Evolutionary conservation across 495 filamentous ascomycete genomes (phyloP).

Genomic region (Trichodelitschia bisporula): DNA sequence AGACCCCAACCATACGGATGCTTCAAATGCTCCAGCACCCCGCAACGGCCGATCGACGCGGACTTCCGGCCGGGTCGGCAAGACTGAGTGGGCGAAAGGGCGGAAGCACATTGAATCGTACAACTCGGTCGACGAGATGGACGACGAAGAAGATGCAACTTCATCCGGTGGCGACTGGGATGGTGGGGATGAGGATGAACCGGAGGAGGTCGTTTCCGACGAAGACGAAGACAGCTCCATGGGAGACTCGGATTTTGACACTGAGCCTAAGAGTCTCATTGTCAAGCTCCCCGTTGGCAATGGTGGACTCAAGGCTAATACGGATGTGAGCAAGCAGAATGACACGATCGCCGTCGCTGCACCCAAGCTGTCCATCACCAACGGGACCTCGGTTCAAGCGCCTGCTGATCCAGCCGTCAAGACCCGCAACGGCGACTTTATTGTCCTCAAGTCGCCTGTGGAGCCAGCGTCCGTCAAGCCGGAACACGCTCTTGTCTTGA

Average conservation of each 20-base stretch:
- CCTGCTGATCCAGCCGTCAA: too few relatives aligned
- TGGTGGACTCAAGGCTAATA: too few relatives aligned
- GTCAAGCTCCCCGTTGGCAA: too few relatives aligned
- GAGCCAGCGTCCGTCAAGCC: too few relatives aligned
- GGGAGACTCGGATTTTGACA: slow-evolving; percentile 4
- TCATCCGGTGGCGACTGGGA: slow-evolving; percentile 36
- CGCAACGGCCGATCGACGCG: slow-evolving; percentile 12
- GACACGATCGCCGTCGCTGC: too few relatives aligned
- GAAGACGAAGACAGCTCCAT: slow-evolving; percentile 4
- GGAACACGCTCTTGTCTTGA: too few relatives aligned
- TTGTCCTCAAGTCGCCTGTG: too few relatives aligned
- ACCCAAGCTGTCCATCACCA: too few relatives aligned
- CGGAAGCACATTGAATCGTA: slow-evolving; percentile 21
- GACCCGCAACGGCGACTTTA: too few relatives aligned
- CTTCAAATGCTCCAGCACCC: slow-evolving; percentile 10
- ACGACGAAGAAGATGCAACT: slow-evolving; percentile 33
- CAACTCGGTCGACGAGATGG: slow-evolving; percentile 34
- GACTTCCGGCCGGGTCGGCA: slow-evolving; percentile 15
- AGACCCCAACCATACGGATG: slow-evolving; percentile 14
- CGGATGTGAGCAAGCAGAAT: too few relatives aligned
- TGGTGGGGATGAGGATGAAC: slow-evolving; percentile 33
- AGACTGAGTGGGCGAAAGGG: slow-evolving; percentile 15
- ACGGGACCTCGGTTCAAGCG: too few relatives aligned
- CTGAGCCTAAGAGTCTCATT: slow-evolving; percentile 10
- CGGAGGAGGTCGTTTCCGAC: slow-evolving; percentile 6